Percentiles rank a stretch among this genome's conserved stretches.
Evolutionary conservation across 345 rosid genomes (phyloP).

Genomic region (Erysimum cheiranthoides): DNA sequence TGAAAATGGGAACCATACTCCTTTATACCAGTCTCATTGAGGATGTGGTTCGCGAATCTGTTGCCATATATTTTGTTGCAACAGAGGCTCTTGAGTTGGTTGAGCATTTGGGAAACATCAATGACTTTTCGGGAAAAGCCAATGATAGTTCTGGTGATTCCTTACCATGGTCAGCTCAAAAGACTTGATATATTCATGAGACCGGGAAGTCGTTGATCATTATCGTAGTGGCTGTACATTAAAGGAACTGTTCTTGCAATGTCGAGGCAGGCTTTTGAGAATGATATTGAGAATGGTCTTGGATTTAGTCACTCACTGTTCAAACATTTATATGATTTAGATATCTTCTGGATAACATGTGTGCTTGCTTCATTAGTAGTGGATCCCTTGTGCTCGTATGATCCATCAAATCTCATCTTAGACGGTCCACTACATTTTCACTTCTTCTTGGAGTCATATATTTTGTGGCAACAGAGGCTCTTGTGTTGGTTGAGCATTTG

Average conservation of each 20-base stretch:
- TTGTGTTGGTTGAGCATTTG: no score
- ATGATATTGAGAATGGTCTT: conserved; percentile 22
- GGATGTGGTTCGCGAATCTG: no score
- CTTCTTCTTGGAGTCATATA: no score
- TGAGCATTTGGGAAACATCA: conserved; percentile 89
- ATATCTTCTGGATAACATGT: conserved; percentile 48
- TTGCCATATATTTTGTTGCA: conserved; percentile 59
- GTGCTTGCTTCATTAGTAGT: conserved; percentile 44
- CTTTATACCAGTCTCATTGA: no score
- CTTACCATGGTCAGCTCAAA: conserved; percentile 14
- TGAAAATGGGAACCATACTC: no score
- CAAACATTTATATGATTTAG: conserved; percentile 61
- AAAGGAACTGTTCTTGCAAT: no score
- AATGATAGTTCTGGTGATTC: conserved; percentile 74
- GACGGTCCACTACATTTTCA: no score
- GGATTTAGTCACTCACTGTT: conserved; percentile 54
- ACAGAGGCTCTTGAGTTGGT: conserved; percentile 87
- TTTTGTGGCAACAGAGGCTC: no score
- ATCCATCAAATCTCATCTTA: conserved; percentile 58
- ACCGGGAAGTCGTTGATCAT: no score
- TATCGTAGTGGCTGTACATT: no score
- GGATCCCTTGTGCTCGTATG: conserved; percentile 40
- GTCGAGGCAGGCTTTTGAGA: conserved; percentile 33
- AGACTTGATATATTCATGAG: no score
- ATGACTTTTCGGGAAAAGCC: conserved; percentile 84